These are phyloP conservation scores for Capronia americana DNA, from an alignment of 2,329 filamentous ascomycete genomes.

Conservation along the genomic window DNA sequence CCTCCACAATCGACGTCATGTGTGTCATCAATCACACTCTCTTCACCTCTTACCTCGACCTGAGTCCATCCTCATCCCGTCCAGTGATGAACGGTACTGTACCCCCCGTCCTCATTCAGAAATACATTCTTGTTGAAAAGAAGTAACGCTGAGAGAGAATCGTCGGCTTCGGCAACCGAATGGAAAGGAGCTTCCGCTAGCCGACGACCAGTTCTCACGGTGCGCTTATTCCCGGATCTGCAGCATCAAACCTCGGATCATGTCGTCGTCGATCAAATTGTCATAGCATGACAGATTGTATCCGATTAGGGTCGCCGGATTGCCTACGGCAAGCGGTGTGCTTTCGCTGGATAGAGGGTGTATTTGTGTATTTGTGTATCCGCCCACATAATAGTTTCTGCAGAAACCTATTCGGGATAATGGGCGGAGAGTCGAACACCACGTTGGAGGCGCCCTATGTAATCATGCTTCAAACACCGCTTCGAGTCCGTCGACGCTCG, in stretches of 20 bases:
- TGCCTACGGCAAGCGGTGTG: not conserved
- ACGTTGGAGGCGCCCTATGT: not conserved
- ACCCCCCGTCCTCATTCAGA: not conserved
- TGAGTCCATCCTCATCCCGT: not conserved
- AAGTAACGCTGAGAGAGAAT: not conserved
- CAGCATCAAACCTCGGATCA: not conserved
- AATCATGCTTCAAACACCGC: slow-evolving; percentile 3
- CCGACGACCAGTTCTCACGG: not conserved
- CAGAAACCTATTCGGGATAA: not conserved
- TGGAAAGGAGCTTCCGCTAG: not conserved
- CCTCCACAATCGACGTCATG: no score
- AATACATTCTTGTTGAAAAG: not conserved
- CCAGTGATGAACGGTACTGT: not conserved
- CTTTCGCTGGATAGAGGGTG: not conserved
- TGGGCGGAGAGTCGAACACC: not conserved
- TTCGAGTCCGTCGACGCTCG: slow-evolving; percentile 22
- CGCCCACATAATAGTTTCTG: not conserved
- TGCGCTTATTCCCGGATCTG: not conserved
- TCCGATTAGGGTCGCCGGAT: not conserved
- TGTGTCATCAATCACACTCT: no score
- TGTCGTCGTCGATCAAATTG: not conserved
- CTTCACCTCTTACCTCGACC: not conserved
- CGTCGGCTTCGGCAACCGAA: not conserved
- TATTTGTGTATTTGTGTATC: no score
- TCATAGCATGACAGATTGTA: not conserved